These are phyloP conservation scores for Dothideomycetes sp. DNA, from an alignment of 2,329 filamentous ascomycete genomes.

Conservation along the genomic window DNA sequence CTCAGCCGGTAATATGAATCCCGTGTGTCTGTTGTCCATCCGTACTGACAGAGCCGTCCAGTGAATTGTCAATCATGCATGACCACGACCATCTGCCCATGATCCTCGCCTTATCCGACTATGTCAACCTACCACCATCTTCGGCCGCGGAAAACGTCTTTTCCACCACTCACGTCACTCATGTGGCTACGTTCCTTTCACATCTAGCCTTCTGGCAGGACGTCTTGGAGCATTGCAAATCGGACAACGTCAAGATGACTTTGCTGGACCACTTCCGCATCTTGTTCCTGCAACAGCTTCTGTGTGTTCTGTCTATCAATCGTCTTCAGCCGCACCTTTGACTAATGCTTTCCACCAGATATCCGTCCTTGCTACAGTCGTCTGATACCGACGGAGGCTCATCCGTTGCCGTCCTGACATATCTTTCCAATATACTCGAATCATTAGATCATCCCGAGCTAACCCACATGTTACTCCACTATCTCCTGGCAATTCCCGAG, in stretches of 20 bases:
- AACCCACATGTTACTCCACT: conserved; percentile 86
- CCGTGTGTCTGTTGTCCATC: conserved; percentile 24
- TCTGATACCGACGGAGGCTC: conserved; percentile 96
- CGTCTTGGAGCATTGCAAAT: conserved; percentile 89
- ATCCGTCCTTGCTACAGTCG: conserved; percentile 90
- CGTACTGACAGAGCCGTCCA: conserved; percentile 32
- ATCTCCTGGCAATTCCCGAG: conserved; percentile 75
- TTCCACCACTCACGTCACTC: conserved; percentile 66
- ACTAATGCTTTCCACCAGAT: too few relatives aligned
- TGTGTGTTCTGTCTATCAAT: conserved; percentile 53
- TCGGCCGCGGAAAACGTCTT: conserved; percentile 66
- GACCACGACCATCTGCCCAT: conserved; percentile 67
- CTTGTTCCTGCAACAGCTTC: conserved; percentile 84
- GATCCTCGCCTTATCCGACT: conserved; percentile 82
- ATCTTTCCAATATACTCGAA: conserved; percentile 82
- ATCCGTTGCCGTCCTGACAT: conserved; percentile 89
- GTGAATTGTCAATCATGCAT: conserved; percentile 74
- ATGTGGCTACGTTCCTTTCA: conserved; percentile 87
- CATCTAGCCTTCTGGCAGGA: conserved; percentile 98
- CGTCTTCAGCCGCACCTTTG: too few relatives aligned
- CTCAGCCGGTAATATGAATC: conserved; percentile 47
- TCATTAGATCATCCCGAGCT: conserved; percentile 88
- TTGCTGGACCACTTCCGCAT: conserved; percentile 95
- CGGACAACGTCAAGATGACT: conserved; percentile 82
- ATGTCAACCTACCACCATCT: conserved; percentile 61